Conservation (phyloP, 2,329 filamentous ascomycete genomes). For the Leptographium flavum region DNA sequence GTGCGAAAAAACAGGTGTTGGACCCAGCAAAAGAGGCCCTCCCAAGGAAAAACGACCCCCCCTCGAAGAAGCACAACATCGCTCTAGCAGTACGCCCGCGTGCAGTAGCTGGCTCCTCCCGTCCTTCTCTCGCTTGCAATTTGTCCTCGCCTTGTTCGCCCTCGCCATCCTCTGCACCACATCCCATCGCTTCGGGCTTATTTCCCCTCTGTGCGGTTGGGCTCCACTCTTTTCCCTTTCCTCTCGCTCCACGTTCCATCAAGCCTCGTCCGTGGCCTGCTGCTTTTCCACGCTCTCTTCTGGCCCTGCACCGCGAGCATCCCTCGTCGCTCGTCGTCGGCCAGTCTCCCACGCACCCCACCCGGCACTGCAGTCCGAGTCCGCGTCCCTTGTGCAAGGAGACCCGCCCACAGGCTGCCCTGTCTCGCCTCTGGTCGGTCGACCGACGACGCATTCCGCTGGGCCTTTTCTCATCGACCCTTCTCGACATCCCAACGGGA, state of each 20-base stretch:
- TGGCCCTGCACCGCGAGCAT: neutral
- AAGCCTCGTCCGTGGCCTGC: neutral
- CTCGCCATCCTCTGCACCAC: neutral
- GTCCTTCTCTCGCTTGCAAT: neutral
- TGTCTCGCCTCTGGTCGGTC: no score
- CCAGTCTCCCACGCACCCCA: neutral
- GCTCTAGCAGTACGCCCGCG: neutral
- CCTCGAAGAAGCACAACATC: constrained; percentile 2
- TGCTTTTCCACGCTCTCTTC: neutral
- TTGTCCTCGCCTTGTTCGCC: neutral
- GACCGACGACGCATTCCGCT: no score
- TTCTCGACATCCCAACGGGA: no score
- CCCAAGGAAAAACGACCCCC: neutral
- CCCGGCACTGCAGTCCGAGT: no score
- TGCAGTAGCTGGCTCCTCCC: neutral
- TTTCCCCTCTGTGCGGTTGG: neutral
- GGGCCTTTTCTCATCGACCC: no score
- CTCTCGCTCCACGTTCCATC: neutral
- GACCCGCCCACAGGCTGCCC: no score
- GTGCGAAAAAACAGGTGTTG: neutral
- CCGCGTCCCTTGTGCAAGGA: no score
- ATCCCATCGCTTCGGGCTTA: neutral
- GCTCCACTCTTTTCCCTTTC: neutral
- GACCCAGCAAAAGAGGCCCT: neutral
- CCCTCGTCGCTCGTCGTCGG: neutral